Conservation (phyloP, 2,329 filamentous ascomycete genomes). For the Pseudophaeomoniella oleicola region DNA sequence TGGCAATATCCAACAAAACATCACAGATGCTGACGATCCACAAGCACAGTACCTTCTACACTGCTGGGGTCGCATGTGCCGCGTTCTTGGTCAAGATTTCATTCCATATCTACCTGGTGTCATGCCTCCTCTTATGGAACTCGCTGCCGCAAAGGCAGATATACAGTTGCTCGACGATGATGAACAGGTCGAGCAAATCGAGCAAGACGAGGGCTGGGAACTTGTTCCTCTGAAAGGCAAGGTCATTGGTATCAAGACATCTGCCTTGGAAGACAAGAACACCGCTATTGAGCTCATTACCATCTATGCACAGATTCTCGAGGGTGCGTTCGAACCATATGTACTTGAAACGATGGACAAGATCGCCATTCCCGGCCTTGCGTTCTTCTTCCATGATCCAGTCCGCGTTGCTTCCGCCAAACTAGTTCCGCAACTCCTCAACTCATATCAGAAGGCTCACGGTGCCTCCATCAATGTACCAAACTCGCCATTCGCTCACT, state of each 20-base stretch:
- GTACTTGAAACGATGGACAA: slow-evolving; percentile 91
- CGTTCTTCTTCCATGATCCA: slow-evolving; percentile 98
- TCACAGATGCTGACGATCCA: slow-evolving; percentile 83
- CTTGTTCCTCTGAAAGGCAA: slow-evolving; percentile 93
- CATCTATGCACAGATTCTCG: slow-evolving; percentile 92
- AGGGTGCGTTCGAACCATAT: slow-evolving; percentile 81
- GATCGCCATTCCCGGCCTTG: slow-evolving; percentile 81
- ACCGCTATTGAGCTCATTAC: slow-evolving; percentile 98
- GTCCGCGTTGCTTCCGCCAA: slow-evolving; percentile 91
- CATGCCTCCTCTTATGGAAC: slow-evolving; percentile 82
- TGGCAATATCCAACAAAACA: slow-evolving; percentile 69
- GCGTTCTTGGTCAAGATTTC: slow-evolving; percentile 80
- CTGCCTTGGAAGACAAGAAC: slow-evolving; percentile 93
- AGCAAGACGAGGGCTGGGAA: slow-evolving; percentile 95
- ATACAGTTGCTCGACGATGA: slow-evolving; percentile 93
- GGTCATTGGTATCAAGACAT: slow-evolving; percentile 96
- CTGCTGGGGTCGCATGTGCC: slow-evolving; percentile 98
- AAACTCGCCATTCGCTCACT: slow-evolving; percentile 61
- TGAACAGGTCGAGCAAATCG: slow-evolving; percentile 80
- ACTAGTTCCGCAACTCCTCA: slow-evolving; percentile 81
- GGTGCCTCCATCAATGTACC: slow-evolving; percentile 40
- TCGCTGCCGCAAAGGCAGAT: slow-evolving; percentile 90
- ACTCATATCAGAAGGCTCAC: slow-evolving; percentile 85
- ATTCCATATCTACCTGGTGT: slow-evolving; percentile 83
- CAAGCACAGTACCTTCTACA: slow-evolving; percentile 95